Conservation (phyloP, 2,329 filamentous ascomycete genomes). For the Ceratocystis cubensis region DNA sequence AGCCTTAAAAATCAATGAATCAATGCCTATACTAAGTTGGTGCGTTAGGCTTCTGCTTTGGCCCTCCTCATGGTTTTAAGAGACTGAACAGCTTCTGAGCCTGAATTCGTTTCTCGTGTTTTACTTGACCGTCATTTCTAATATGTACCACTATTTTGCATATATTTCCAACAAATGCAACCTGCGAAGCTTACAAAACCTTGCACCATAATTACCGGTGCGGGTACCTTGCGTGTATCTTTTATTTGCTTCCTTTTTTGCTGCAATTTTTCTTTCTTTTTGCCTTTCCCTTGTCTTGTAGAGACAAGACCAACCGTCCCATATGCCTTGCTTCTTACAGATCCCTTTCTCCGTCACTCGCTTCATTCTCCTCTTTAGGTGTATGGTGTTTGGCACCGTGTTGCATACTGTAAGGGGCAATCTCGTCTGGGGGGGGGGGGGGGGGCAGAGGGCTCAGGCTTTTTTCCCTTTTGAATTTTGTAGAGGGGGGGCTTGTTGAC, state of each 20-base stretch:
- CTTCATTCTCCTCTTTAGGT: neutral
- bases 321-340: conserved; percentile 9
- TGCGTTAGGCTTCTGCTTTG: too few relatives aligned
- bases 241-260: conserved; percentile 15
- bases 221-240: conserved; percentile 7
- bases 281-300: neutral
- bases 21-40: too few relatives aligned
- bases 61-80: too few relatives aligned
- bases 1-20: too few relatives aligned
- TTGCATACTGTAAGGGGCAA: conserved; percentile 4
- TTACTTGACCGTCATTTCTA: neutral
- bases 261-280: conserved; percentile 14
- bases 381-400: neutral
- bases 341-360: neutral
- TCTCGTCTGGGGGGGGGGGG: neutral
- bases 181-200: neutral
- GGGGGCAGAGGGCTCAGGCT: neutral
- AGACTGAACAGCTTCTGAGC: too few relatives aligned
- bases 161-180: neutral
- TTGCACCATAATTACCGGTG: conserved; percentile 17
- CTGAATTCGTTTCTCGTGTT: neutral
- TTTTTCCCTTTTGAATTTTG: neutral
- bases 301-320: neutral
- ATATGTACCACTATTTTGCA: neutral
- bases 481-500: neutral